Conservation (phyloP, 768 basidiomycete species). For the Hydnum rufescens region DNA sequence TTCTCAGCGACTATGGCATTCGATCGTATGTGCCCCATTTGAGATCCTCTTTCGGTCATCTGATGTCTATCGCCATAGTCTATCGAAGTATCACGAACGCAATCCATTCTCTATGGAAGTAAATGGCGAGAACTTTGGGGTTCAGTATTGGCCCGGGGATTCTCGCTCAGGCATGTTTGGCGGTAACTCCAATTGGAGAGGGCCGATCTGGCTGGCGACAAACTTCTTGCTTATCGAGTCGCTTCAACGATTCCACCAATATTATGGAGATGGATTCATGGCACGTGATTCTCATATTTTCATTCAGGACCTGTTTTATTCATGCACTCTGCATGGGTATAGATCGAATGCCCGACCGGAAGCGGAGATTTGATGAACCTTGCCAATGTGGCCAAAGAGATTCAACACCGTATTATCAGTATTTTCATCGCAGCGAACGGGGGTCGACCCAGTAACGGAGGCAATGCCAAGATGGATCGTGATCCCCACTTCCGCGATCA, state of each 20-base stretch:
- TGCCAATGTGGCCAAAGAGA: constrained; percentile 81
- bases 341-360: constrained; percentile 83
- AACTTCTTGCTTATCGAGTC: constrained; percentile 92
- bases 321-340: not conserved
- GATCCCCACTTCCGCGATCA: constrained; percentile 96
- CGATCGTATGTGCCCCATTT: constrained; percentile 47
- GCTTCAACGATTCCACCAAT: constrained; percentile 90
- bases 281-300: too few relatives aligned
- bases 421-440: constrained; percentile 83
- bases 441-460: constrained; percentile 77
- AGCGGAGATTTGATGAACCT: constrained; percentile 94
- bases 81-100: constrained; percentile 78
- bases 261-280: constrained; percentile 71
- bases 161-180: constrained; percentile 95
- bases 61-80: constrained; percentile 21
- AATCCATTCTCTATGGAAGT: constrained; percentile 91
- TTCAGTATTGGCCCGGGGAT: constrained; percentile 95
- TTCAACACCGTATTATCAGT: constrained; percentile 96
- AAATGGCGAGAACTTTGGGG: constrained; percentile 75
- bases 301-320: not conserved
- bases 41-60: not conserved
- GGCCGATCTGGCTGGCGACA: constrained; percentile 73
- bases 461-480: constrained; percentile 61
- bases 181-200: constrained; percentile 50
- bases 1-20: constrained; percentile 86